These are phyloP conservation scores for Aegilops speltoides DNA, from an alignment of 176 grass and related monocot genomes.

Conservation along the genomic window DNA sequence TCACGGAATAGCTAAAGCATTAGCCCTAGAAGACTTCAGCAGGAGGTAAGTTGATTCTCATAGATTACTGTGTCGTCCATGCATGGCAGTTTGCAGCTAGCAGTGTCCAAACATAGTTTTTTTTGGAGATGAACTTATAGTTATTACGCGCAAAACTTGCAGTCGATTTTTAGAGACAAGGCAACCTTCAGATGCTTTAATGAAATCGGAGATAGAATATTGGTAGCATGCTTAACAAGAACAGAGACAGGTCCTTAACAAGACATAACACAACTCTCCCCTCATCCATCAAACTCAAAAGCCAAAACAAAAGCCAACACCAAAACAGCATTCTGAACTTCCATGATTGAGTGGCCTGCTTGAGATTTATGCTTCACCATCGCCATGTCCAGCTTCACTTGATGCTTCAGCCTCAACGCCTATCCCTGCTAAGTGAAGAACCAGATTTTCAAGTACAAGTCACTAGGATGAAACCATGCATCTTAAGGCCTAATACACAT, in stretches of 20 bases:
- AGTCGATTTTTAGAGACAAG: neutral
- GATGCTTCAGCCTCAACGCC: neutral
- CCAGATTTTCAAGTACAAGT: neutral
- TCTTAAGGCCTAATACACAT: neutral
- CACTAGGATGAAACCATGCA: neutral
- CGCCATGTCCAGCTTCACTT: neutral
- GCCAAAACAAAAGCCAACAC: neutral
- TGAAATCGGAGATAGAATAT: neutral
- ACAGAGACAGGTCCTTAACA: neutral
- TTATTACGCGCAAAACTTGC: neutral
- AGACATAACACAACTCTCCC: neutral
- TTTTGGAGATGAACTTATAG: neutral
- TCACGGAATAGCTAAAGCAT: neutral
- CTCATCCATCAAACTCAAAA: neutral
- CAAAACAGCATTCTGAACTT: neutral
- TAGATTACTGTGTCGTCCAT: too few species aligned
- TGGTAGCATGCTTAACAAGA: neutral
- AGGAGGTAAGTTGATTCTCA: neutral
- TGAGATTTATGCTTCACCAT: neutral
- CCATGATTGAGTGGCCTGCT: neutral
- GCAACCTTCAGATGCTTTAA: neutral
- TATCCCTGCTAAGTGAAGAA: neutral
- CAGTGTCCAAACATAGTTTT: too few species aligned
- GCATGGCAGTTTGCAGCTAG: too few species aligned
- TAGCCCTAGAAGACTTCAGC: neutral